phyloP scores from a whole-genome alignment of 768 basidiomycete species.

The Tricholoma hemisulphureum region DNA sequence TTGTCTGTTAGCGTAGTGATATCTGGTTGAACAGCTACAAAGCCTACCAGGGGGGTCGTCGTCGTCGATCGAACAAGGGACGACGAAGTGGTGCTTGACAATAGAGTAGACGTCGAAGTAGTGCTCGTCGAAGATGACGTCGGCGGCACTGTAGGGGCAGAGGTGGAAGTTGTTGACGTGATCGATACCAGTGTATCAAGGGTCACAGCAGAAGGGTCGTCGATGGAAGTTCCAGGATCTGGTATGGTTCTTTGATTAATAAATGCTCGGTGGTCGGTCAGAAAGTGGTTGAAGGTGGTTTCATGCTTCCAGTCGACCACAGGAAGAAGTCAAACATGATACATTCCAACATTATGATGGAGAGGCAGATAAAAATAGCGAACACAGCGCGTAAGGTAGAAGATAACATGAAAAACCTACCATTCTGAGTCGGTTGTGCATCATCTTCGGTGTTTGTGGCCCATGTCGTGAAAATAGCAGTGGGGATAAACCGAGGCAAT shows the following conservation, averaged over 20 bases:
- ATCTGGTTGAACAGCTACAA: not conserved
- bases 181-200: not conserved
- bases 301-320: not conserved
- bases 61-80: not conserved
- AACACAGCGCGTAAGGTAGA: too few species aligned
- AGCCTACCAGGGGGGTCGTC: not conserved
- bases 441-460: not conserved
- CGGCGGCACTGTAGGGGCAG: not conserved
- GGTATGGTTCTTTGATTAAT: not conserved
- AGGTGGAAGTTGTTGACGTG: conserved; percentile 5
- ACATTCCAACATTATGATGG: too few species aligned
- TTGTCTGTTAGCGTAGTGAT: not conserved
- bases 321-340: not conserved
- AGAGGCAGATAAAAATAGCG: too few species aligned
- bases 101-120: not conserved
- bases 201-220: not conserved
- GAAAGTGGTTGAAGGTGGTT: not conserved
- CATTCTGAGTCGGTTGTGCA: not conserved
- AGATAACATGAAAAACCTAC: not conserved
- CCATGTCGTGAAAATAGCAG: conserved; percentile 11
- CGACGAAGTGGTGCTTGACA: not conserved
- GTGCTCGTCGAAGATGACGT: not conserved
- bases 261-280: not conserved
- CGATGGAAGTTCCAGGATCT: not conserved
- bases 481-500: conserved; percentile 19